Base-by-base conservation (phyloP, 345 rosid genomes). In the Eucalyptus curtisii region DNA sequence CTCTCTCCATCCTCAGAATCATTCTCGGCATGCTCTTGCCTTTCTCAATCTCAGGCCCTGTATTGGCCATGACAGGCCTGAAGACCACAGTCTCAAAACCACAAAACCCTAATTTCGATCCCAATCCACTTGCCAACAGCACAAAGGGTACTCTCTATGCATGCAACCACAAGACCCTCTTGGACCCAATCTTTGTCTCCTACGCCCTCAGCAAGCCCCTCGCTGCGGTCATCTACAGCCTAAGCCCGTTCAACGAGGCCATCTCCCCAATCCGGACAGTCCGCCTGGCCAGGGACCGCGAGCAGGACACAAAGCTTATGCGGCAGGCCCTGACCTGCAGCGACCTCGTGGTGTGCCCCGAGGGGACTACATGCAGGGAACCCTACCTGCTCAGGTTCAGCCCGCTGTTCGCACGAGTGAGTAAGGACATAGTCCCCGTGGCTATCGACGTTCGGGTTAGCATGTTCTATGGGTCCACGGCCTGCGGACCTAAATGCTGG, bases 141-240 rank as follows among this genome's bases (percentile, higher is more conserved):
- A 66, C 89, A 89, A 93, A 92, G n/a, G 98, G 99, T 5, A 92
- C 96, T 52, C 94, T 98, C 50, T 98, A 96, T 71, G 99, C 96
- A 7, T 98, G 99, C 91, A 93, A 92, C 79, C 99, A 98, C 79
- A 91, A 97, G 81, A 98, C 99, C 16, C 95, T 97, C 30, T 86
- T 97, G 31, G 99, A 98, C 91, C 99, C 99, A 4, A 97, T 98
- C 68, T 93, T 94, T 87, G 95, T 98, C 37, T 91, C 95, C 90
- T 89, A 92, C 4, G 89, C 95, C 10, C 88, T 98, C 50, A 91
- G 76, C 19, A 94, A 93, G 89, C 96, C 98, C 22, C 90, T 98
- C 90, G 94, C 95, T 12, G 98, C 99, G 7, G 98, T 95, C 86
- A 98, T 97, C 2, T 98, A 96, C 88, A 97, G 98, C 89, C 92